These are phyloP conservation scores for Ganoderma boninense DNA, from an alignment of 1,284 basidiomycete species.

Conservation along the genomic window DNA sequence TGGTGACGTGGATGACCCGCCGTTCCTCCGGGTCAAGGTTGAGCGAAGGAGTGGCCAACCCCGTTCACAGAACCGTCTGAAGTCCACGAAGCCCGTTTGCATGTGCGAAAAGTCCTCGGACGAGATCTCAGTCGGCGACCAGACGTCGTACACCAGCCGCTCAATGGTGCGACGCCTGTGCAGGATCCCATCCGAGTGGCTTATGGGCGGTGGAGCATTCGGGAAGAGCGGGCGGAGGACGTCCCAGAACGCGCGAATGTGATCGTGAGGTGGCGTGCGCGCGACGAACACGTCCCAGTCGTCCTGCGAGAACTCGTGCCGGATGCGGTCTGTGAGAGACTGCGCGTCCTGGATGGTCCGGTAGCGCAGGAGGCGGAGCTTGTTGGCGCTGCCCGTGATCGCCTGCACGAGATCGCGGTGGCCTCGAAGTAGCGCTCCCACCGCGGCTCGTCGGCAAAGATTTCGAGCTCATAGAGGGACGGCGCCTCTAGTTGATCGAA, in stretches of 20 bases:
- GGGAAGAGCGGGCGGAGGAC: neutral
- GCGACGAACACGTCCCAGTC: neutral
- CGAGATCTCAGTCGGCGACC: neutral
- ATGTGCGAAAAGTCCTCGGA: neutral
- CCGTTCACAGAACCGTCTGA: neutral
- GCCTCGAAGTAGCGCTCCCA: neutral
- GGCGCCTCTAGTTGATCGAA: neutral
- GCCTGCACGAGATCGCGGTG: neutral
- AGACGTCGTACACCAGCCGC: neutral
- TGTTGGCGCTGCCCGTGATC: neutral
- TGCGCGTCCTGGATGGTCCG: neutral
- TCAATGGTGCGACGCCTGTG: neutral
- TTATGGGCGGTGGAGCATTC: neutral
- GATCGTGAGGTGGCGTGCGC: neutral
- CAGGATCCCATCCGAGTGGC: neutral
- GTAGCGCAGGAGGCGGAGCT: neutral
- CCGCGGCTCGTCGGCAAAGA: neutral
- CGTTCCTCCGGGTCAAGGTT: neutral
- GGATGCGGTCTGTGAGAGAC: neutral
- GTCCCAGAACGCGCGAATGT: neutral
- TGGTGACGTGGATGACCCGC: neutral
- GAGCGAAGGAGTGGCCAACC: neutral
- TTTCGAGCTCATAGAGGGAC: neutral
- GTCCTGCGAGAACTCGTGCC: neutral
- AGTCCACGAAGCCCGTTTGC: neutral